A percentile compares a stretch with the other conserved stretches of the same genome.
Conservation (phyloP, 176 grass and related monocot genomes). For the Aegilops speltoides region DNA sequence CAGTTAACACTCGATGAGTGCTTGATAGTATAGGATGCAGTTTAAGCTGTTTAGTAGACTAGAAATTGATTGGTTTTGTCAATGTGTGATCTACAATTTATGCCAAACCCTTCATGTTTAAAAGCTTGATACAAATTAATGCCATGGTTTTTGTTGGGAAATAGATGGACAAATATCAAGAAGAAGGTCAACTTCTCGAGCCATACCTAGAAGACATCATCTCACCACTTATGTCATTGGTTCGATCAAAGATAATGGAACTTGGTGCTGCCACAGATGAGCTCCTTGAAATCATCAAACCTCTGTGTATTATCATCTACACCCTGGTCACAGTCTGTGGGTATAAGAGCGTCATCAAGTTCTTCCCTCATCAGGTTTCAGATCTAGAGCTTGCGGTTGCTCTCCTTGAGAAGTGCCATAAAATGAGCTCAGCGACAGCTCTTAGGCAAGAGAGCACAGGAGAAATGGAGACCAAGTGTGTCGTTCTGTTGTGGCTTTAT, state of each 20-base stretch:
- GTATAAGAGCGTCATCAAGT: constrained; percentile 86
- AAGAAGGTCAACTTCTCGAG: constrained; percentile 93
- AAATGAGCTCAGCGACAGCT: constrained; percentile 44
- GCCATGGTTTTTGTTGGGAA: background rate
- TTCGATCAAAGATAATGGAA: constrained; percentile 68
- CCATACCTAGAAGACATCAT: constrained; percentile 83
- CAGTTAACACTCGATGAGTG: background rate
- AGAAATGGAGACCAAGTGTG: constrained; percentile 95
- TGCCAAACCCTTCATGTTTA: constrained; percentile 13
- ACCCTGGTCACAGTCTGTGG: constrained; percentile 84
- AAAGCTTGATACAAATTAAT: constrained; percentile 2
- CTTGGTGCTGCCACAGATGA: constrained; percentile 42
- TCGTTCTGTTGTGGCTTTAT: constrained; percentile 97
- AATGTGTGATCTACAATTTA: constrained; percentile 24
- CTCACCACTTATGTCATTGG: constrained; percentile 70
- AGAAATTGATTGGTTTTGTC: background rate
- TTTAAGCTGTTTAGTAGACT: constrained; percentile 16
- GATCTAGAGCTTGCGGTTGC: constrained; percentile 88
- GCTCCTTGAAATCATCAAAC: constrained; percentile 70
- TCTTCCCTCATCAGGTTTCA: constrained; percentile 96
- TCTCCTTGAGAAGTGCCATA: constrained; percentile 79
- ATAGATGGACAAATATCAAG: constrained; percentile 99
- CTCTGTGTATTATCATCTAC: constrained; percentile 93
- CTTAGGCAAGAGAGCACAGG: constrained; percentile 92
- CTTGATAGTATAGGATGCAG: background rate